These are phyloP conservation scores for Cairneyella variabilis DNA, from an alignment of 495 filamentous ascomycete species.

Conservation along the genomic window DNA sequence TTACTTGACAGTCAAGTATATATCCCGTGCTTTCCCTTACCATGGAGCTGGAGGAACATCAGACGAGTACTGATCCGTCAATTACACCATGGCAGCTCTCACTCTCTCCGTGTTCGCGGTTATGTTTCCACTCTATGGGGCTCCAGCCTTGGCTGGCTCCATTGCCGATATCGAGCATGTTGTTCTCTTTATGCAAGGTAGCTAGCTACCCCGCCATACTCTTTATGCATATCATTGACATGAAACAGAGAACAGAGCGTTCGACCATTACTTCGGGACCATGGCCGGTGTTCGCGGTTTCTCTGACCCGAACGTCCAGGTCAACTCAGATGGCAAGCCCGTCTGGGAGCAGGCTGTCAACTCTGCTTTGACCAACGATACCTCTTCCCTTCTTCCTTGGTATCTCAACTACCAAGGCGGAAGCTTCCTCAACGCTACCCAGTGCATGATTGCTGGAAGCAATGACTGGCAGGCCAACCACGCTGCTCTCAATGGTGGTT, in stretches of 20 bases:
- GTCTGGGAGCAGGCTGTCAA: conserved; percentile 48
- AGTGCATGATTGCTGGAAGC: conserved; percentile 49
- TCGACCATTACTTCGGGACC: conserved; percentile 48
- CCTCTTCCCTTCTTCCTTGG: conserved; percentile 45
- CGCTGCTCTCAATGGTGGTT: conserved; percentile 41
- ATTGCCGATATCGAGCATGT: conserved; percentile 53
- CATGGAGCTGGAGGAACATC: background rate
- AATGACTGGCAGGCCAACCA: conserved; percentile 51
- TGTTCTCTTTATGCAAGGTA: conserved; percentile 57
- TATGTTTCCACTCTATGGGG: conserved; percentile 22
- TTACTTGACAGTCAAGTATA: background rate
- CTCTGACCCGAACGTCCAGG: conserved; percentile 53
- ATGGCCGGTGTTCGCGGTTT: conserved; percentile 56
- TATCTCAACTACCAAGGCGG: conserved; percentile 50
- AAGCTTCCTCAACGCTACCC: conserved; percentile 43
- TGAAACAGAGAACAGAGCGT: conserved; percentile 27
- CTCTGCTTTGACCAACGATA: conserved; percentile 13
- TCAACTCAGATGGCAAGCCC: conserved; percentile 38
- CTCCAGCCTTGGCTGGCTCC: conserved; percentile 34
- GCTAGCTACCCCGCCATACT: conserved; percentile 18
- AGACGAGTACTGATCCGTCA: background rate
- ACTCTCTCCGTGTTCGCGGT: conserved; percentile 15
- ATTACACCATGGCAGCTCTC: conserved; percentile 21
- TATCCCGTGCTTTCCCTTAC: background rate
- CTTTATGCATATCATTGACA: too few relatives aligned